Percentiles rank a stretch among this genome's conserved stretches.
Evolutionary conservation across 495 filamentous ascomycete species (phyloP).

Genomic region (Massariosphaeria phaeospora): DNA sequence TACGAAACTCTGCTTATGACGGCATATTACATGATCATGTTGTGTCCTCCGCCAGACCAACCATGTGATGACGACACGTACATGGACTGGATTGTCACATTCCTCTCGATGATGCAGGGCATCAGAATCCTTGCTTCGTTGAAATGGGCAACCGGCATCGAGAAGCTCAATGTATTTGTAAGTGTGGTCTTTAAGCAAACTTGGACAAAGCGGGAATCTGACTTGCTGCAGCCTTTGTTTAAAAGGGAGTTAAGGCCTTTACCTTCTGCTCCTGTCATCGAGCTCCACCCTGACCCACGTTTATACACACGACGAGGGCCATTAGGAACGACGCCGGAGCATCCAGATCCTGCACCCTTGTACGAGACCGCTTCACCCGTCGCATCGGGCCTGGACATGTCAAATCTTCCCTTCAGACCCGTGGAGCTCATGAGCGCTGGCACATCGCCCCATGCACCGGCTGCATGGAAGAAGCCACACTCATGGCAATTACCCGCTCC

Average conservation of each 20-base stretch:
- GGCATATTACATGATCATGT: background rate
- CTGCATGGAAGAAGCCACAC: background rate
- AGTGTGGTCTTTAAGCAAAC: too few relatives aligned
- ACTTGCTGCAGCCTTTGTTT: too few relatives aligned
- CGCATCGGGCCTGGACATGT: conserved; percentile 47
- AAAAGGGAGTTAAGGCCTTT: conserved; percentile 12
- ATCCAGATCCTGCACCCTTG: conserved; percentile 6
- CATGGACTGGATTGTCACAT: conserved; percentile 4
- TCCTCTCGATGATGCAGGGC: conserved; percentile 21
- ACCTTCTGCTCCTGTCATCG: conserved; percentile 13
- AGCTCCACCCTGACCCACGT: background rate
- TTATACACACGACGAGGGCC: background rate
- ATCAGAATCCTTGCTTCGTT: conserved; percentile 14
- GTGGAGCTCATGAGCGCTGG: background rate
- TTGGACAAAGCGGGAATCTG: too few relatives aligned
- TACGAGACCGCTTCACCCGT: conserved; percentile 43
- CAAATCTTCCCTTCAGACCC: conserved; percentile 15
- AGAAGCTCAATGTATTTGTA: conserved; percentile 3
- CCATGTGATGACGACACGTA: background rate
- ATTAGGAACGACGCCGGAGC: background rate
- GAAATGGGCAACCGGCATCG: conserved; percentile 13
- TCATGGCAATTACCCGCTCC: conserved; percentile 12
- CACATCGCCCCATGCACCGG: background rate
- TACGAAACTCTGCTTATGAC: conserved; percentile 25
- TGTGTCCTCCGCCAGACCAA: conserved; percentile 13